Percentiles rank a stretch among this genome's conserved stretches.
Evolutionary conservation across 352 stramenopile species (phyloP).

Genomic region (Pythium insidiosum): DNA sequence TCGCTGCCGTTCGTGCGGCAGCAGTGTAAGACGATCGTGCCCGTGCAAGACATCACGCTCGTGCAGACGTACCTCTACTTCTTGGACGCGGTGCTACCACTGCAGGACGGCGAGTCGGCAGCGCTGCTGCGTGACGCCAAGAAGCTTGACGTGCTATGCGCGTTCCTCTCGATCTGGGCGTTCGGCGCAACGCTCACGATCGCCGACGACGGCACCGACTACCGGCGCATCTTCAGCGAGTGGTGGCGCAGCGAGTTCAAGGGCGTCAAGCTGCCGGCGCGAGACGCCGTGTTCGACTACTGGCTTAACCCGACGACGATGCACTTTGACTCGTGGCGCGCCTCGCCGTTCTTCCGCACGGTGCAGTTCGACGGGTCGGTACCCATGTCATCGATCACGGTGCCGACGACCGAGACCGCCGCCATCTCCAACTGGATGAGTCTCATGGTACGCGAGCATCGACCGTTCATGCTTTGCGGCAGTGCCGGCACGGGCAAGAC

Average conservation of each 20-base stretch:
- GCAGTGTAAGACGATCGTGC: constrained; percentile 84
- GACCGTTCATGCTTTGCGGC: constrained; percentile 92
- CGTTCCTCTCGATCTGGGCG: constrained; percentile 91
- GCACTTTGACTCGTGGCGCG: constrained; percentile 90
- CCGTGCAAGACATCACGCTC: constrained; percentile 86
- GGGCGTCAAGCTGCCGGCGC: constrained; percentile 90
- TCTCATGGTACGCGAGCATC: constrained; percentile 87
- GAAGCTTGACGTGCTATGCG: constrained; percentile 82
- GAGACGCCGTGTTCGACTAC: constrained; percentile 96
- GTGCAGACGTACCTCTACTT: constrained; percentile 92
- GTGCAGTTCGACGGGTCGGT: constrained; percentile 74
- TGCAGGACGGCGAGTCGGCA: constrained; percentile 59
- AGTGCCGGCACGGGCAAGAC: constrained; percentile 92
- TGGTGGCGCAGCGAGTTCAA: constrained; percentile 93
- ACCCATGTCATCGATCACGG: constrained; percentile 79
- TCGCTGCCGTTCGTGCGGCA: constrained; percentile 84
- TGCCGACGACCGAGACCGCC: constrained; percentile 91
- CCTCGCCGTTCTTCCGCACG: constrained; percentile 87
- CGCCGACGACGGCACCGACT: constrained; percentile 90
- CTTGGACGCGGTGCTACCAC: constrained; percentile 78
- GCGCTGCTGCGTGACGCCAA: constrained; percentile 47
- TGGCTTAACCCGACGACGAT: constrained; percentile 89
- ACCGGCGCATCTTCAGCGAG: constrained; percentile 91
- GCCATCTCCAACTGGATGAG: constrained; percentile 93
- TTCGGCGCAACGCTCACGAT: constrained; percentile 86